Evolutionary conservation across 495 filamentous ascomycete genomes (phyloP), one percentile per base, ranked within the genome.

Genomic region (Neurospora africana): DNA sequence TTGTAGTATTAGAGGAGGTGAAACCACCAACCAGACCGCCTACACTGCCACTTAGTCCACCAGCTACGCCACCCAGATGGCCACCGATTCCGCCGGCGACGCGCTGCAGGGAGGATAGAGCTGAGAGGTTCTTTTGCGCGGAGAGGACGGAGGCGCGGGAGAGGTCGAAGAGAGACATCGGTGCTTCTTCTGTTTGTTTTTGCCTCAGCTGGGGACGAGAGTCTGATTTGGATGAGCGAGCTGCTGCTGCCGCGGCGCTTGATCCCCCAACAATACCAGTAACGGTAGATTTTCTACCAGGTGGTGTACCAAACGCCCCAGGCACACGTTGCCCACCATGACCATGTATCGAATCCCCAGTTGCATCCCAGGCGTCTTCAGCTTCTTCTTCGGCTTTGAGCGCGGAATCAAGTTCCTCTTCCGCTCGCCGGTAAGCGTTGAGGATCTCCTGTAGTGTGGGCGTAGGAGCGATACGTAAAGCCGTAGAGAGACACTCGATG

Each of bases 111-210:
- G 81, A 83, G 0, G 85, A 83, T 37, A 88, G 68, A 5, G 84
- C 82, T 0, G 83, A 81, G 35, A 87, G 76, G 70, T 87, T 85
- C 67, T 79, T 78, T 72, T 86, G 86, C 9, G 96, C 94, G 47
- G 90, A 86, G 6, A 92, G 89, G 38, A 94, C 93, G 69, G 90
- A 85, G 5, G 85, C 93, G 36, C 93, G 86, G 9, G 94, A 93
- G 53, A 98, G 88, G 73, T 97, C 96, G 77, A 99, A 98, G 33
- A 98, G 83, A 3, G 93, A 94, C 90, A 98, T 94, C 0, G 95
- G 95, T 39, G 93, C 91, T 77, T 96, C 94, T 69, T 93, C 91
- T 0, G 95, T 95, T 40, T 92, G 91, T 77, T 96, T 93, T 68
- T 93, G 36, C 36, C 2, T 36, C 36, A 36, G 36, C 36, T 36